phyloP scores from a whole-genome alignment of 2,329 filamentous ascomycete species.

The Chalaropsis thielavioides region DNA sequence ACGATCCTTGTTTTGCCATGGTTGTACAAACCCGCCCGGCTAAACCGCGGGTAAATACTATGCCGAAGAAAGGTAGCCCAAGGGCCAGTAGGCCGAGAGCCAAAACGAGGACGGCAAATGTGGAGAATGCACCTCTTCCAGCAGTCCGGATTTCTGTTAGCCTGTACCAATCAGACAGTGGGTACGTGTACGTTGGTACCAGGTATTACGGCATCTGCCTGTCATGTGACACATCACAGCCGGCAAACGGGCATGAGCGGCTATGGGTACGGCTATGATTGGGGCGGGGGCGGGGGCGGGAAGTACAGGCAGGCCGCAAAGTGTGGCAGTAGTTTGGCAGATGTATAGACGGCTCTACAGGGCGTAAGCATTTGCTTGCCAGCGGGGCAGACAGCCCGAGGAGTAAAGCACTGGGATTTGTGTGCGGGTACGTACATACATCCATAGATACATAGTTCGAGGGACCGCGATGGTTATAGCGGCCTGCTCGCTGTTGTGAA shows the following conservation, averaged over 20 bases:
- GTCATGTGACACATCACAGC: conserved; percentile 8
- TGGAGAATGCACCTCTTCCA: conserved; percentile 12
- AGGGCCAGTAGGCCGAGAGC: background rate
- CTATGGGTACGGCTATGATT: background rate
- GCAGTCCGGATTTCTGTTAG: conserved; percentile 11
- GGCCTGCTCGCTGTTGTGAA: background rate
- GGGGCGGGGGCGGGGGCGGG: too few relatives aligned
- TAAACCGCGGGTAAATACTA: background rate
- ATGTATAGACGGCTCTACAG: too few relatives aligned
- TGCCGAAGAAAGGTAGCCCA: background rate
- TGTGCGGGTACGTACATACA: too few relatives aligned
- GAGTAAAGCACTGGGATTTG: too few relatives aligned
- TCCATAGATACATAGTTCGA: too few relatives aligned
- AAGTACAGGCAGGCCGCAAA: background rate
- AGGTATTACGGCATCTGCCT: background rate
- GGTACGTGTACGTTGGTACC: background rate
- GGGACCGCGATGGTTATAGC: too few relatives aligned
- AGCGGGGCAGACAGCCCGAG: too few relatives aligned
- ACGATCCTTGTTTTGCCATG: background rate
- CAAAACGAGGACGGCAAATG: background rate
- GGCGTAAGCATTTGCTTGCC: too few relatives aligned
- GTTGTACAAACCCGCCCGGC: background rate
- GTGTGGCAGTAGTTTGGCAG: too few relatives aligned
- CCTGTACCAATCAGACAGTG: background rate
- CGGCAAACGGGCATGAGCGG: conserved; percentile 4